Conservation (phyloP, 1,284 basidiomycete species). For the Sphagnurus paluster region DNA sequence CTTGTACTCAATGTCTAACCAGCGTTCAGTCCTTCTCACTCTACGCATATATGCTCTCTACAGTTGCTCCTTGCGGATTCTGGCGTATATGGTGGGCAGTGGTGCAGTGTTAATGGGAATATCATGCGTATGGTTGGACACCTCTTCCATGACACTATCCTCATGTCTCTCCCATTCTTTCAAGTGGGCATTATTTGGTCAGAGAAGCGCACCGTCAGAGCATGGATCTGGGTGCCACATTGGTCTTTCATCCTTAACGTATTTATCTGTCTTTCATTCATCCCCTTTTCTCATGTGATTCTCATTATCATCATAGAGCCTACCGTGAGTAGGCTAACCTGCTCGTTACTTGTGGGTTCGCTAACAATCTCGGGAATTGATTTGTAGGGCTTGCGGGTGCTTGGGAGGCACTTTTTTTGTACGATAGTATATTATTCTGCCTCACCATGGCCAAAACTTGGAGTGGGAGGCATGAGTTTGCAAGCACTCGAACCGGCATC, state of each 20-base stretch:
- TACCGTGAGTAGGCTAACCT: slow-evolving; percentile 22
- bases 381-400: slow-evolving; percentile 33
- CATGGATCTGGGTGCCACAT: slow-evolving; percentile 33
- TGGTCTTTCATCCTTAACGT: slow-evolving; percentile 30
- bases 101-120: slow-evolving; percentile 26
- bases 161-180: background rate
- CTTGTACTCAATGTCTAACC: background rate
- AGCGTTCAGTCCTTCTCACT: slow-evolving; percentile 37
- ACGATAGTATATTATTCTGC: slow-evolving; percentile 37
- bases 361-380: background rate
- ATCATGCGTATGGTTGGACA: slow-evolving; percentile 28
- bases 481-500: slow-evolving; percentile 22
- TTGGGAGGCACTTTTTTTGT: slow-evolving; percentile 44
- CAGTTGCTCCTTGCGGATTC: slow-evolving; percentile 29
- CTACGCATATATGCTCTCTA: slow-evolving; percentile 43
- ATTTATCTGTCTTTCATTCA: slow-evolving; percentile 15
- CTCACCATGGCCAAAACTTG: slow-evolving; percentile 37
- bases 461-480: slow-evolving; percentile 25
- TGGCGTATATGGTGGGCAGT: slow-evolving; percentile 28
- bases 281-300: too few species aligned
- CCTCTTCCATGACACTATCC: background rate
- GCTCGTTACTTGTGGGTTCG: background rate
- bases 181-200: slow-evolving; percentile 37
- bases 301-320: too few species aligned
- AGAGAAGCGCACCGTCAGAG: slow-evolving; percentile 25